These are phyloP conservation scores for Gremmenia infestans DNA, from an alignment of 2,329 filamentous ascomycete species.

Conservation along the genomic window DNA sequence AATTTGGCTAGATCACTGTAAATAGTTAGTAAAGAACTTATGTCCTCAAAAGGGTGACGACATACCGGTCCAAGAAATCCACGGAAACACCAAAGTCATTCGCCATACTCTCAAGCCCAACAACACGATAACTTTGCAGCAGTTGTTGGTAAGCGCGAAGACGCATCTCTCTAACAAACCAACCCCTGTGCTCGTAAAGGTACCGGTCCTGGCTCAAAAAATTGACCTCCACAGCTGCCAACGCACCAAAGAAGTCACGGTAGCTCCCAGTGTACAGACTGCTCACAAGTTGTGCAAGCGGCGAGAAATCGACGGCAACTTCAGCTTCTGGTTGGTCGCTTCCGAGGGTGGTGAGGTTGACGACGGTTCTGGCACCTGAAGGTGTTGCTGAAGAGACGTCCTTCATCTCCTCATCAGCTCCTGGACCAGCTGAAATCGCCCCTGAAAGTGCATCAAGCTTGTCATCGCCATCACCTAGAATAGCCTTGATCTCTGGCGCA, in stretches of 20 bases:
- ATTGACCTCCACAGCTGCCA: conserved; percentile 85
- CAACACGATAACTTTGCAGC: conserved; percentile 93
- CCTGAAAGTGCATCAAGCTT: conserved; percentile 79
- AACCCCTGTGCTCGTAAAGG: conserved; percentile 89
- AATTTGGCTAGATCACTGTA: conserved; percentile 88
- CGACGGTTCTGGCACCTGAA: conserved; percentile 56
- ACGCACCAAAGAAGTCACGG: conserved; percentile 84
- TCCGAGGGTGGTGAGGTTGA: conserved; percentile 85
- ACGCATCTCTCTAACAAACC: conserved; percentile 98
- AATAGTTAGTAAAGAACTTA: conserved; percentile 11
- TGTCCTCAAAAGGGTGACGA: conserved; percentile 17
- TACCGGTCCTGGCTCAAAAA: conserved; percentile 95
- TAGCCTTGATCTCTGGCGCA: conserved; percentile 95
- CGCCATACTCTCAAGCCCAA: conserved; percentile 96
- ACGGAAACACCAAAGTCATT: conserved; percentile 95
- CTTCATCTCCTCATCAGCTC: conserved; percentile 72
- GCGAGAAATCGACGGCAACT: conserved; percentile 79
- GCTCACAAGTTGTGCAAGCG: conserved; percentile 80
- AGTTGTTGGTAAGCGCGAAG: conserved; percentile 94
- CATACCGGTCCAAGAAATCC: conserved; percentile 90
- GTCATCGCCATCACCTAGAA: conserved; percentile 84
- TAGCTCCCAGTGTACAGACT: conserved; percentile 94
- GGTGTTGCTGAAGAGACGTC: conserved; percentile 52
- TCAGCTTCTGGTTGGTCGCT: conserved; percentile 72
- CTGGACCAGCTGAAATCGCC: conserved; percentile 73